Conservation (phyloP, 306 rosid species). For the Trifolium subterraneum region DNA sequence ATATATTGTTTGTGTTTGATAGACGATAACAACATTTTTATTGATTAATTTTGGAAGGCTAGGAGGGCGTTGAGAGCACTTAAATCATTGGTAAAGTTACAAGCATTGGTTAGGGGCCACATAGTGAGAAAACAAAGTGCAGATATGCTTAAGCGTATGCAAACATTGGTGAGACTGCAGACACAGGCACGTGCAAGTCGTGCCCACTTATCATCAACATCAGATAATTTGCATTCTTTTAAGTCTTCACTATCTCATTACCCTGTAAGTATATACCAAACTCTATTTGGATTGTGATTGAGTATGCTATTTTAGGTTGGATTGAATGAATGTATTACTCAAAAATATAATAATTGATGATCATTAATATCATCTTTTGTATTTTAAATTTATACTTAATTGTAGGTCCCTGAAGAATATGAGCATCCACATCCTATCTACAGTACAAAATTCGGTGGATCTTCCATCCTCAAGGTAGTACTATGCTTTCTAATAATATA, state of each 20-base stretch:
- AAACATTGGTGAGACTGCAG: slow-evolving; percentile 84
- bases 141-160: slow-evolving; percentile 92
- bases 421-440: slow-evolving; percentile 48
- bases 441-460: slow-evolving; percentile 66
- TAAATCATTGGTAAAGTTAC: slow-evolving; percentile 90
- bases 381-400: slow-evolving; percentile 4
- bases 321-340: not conserved
- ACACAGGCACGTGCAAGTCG: slow-evolving; percentile 81
- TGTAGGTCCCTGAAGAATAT: slow-evolving; percentile 63
- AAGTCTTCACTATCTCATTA: slow-evolving; percentile 58
- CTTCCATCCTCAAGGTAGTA: slow-evolving; percentile 71
- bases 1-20: too few species aligned
- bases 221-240: slow-evolving; percentile 52
- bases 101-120: slow-evolving; percentile 95
- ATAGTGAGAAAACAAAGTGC: slow-evolving; percentile 90
- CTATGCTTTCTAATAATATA: not conserved
- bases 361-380: slow-evolving; percentile 10
- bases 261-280: slow-evolving; percentile 52
- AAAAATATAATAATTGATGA: slow-evolving; percentile 3
- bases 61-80: slow-evolving; percentile 94
- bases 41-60: slow-evolving; percentile 62
- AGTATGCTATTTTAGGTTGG: slow-evolving; percentile 8
- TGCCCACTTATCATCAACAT: slow-evolving; percentile 47
- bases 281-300: not conserved
- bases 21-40: not conserved